Evolutionary conservation across 352 stramenopile species (phyloP).

Genomic region (Albugo candida): DNA sequence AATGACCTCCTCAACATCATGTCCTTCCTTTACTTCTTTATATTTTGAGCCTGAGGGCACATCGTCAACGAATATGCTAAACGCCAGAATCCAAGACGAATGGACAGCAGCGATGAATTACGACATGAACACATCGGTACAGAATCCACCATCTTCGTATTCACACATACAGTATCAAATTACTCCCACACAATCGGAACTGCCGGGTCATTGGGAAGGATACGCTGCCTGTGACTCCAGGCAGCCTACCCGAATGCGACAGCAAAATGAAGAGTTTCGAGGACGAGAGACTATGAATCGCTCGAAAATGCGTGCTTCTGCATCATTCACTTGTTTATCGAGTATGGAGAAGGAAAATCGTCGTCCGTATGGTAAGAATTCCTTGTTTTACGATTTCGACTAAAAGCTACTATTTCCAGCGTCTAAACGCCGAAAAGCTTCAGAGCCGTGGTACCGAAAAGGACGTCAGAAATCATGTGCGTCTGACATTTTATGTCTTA

Average conservation of each 20-base stretch:
- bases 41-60: slow-evolving; percentile 20
- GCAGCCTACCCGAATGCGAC: neutral
- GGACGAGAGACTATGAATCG: neutral
- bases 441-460: slow-evolving; percentile 44
- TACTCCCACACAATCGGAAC: neutral
- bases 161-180: neutral
- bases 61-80: neutral
- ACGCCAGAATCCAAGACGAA: neutral
- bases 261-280: slow-evolving; percentile 6
- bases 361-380: slow-evolving; percentile 21
- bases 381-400: neutral
- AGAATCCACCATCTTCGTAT: neutral
- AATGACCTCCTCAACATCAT: slow-evolving; percentile 52
- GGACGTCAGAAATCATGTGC: slow-evolving; percentile 29
- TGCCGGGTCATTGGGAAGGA: neutral
- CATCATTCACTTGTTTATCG: slow-evolving; percentile 49
- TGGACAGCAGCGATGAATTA: neutral
- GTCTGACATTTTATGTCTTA: slow-evolving; percentile 7
- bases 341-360: slow-evolving; percentile 52
- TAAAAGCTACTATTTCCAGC: slow-evolving; percentile 10
- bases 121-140: neutral
- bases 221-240: neutral
- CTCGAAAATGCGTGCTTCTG: slow-evolving; percentile 34
- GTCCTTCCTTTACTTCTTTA: slow-evolving; percentile 44
- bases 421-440: slow-evolving; percentile 45